Conservation (phyloP, 2,329 filamentous ascomycete genomes). For the Aureobasidium pullulans region DNA sequence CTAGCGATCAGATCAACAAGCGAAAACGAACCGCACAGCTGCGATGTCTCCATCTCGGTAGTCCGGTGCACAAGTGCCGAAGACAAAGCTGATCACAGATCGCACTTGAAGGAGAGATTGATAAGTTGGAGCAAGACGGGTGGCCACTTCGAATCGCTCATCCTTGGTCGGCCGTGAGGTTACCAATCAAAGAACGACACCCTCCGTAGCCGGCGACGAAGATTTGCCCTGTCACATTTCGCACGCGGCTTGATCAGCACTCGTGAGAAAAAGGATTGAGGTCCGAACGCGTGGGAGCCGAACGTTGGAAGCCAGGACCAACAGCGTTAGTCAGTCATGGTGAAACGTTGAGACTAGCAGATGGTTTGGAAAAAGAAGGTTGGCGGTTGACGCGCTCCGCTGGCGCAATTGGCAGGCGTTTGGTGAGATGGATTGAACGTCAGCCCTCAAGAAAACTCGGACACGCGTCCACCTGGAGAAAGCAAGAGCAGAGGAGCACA, state of each 20-base stretch:
- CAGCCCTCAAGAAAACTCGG: neutral
- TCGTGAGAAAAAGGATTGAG: neutral
- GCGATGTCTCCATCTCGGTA: constrained; percentile 6
- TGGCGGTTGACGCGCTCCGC: constrained; percentile 13
- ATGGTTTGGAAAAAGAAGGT: constrained; percentile 11
- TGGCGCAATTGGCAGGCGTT: constrained; percentile 11
- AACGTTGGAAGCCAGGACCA: constrained; percentile 11
- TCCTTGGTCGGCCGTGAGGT: neutral
- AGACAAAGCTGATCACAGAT: neutral
- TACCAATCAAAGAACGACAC: neutral
- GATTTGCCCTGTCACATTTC: constrained; percentile 4
- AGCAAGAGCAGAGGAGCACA: neutral
- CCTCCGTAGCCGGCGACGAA: neutral
- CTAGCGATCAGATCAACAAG: constrained; percentile 1
- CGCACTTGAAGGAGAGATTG: neutral
- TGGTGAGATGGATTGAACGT: constrained; percentile 1
- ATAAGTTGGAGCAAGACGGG: neutral
- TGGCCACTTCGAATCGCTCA: neutral
- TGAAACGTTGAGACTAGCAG: constrained; percentile 13
- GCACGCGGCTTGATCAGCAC: neutral
- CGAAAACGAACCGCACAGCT: neutral
- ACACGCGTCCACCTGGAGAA: constrained; percentile 5
- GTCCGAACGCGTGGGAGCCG: constrained; percentile 12
- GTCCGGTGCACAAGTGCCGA: constrained; percentile 6
- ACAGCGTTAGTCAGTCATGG: neutral